These are phyloP conservation scores for Ascocoryne sarcoides DNA, from an alignment of 2,329 filamentous ascomycete species.

Conservation along the genomic window DNA sequence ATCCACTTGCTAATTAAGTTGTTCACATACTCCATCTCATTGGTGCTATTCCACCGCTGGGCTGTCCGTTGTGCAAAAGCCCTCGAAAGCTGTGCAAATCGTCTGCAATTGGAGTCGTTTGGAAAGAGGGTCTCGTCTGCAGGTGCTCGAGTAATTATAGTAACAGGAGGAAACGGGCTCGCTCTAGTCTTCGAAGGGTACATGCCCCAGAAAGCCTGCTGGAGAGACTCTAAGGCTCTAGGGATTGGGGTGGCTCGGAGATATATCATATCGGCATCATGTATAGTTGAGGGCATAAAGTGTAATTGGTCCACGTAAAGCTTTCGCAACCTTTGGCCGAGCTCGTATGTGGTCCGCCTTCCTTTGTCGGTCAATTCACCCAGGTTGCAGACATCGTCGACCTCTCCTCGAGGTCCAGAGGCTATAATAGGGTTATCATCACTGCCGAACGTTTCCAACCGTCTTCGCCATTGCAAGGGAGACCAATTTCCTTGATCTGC, in stretches of 20 bases:
- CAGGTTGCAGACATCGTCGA: slow-evolving; percentile 74
- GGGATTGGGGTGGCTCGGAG: slow-evolving; percentile 67
- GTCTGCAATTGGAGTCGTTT: slow-evolving; percentile 65
- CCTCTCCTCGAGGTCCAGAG: slow-evolving; percentile 55
- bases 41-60: slow-evolving; percentile 62
- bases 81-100: slow-evolving; percentile 60
- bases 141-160: slow-evolving; percentile 55
- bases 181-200: slow-evolving; percentile 52
- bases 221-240: slow-evolving; percentile 67
- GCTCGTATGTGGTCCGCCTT: slow-evolving; percentile 59
- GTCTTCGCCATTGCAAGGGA: slow-evolving; percentile 50
- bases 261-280: slow-evolving; percentile 53
- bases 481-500: slow-evolving; percentile 33
- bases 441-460: slow-evolving; percentile 72
- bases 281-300: slow-evolving; percentile 56
- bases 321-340: slow-evolving; percentile 58
- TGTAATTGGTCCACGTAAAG: slow-evolving; percentile 68
- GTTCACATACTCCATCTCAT: slow-evolving; percentile 79
- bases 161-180: slow-evolving; percentile 47
- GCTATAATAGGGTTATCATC: slow-evolving; percentile 64
- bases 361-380: slow-evolving; percentile 71
- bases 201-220: slow-evolving; percentile 66
- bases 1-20: slow-evolving; percentile 76
- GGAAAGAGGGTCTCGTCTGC: slow-evolving; percentile 73
- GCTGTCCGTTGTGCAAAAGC: slow-evolving; percentile 66